Evolutionary conservation across 805 yeast species (phyloP).

Genomic region (Lachancea fermentati): DNA sequence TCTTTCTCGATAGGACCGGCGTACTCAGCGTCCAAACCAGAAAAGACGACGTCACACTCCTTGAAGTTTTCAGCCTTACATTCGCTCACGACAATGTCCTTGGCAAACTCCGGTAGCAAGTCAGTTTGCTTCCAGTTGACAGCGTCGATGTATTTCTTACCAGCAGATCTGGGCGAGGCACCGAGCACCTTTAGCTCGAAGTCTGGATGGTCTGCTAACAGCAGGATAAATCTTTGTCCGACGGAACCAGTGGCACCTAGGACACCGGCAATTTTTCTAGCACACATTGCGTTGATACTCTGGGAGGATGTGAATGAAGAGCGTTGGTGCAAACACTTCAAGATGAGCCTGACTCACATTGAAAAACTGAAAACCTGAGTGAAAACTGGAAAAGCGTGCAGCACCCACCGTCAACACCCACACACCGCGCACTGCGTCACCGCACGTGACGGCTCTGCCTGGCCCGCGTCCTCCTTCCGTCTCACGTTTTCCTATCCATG

Average conservation of each 20-base stretch:
- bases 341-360: background rate
- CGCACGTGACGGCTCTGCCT: too few relatives aligned
- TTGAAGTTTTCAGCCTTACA: slow-evolving; percentile 73
- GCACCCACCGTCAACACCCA: too few relatives aligned
- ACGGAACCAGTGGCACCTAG: slow-evolving; percentile 98
- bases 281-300: slow-evolving; percentile 20
- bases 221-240: slow-evolving; percentile 89
- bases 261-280: slow-evolving; percentile 62
- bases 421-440: too few relatives aligned
- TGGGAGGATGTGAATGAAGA: background rate
- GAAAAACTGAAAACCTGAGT: slow-evolving; percentile 1
- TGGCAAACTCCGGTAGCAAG: slow-evolving; percentile 64
- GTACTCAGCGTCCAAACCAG: slow-evolving; percentile 87
- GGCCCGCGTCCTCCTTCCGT: too few relatives aligned
- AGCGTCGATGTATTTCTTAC: slow-evolving; percentile 78
- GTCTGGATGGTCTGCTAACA: slow-evolving; percentile 82
- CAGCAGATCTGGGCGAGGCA: slow-evolving; percentile 92
- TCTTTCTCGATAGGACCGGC: slow-evolving; percentile 91
- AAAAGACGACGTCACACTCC: slow-evolving; percentile 90
- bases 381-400: too few relatives aligned
- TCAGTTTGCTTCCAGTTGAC: slow-evolving; percentile 92
- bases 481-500: too few relatives aligned
- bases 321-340: background rate
- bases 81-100: slow-evolving; percentile 61
- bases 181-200: slow-evolving; percentile 82